These are phyloP conservation scores for Botrytis paeoniae DNA, from an alignment of 2,329 filamentous ascomycete genomes.

Conservation along the genomic window DNA sequence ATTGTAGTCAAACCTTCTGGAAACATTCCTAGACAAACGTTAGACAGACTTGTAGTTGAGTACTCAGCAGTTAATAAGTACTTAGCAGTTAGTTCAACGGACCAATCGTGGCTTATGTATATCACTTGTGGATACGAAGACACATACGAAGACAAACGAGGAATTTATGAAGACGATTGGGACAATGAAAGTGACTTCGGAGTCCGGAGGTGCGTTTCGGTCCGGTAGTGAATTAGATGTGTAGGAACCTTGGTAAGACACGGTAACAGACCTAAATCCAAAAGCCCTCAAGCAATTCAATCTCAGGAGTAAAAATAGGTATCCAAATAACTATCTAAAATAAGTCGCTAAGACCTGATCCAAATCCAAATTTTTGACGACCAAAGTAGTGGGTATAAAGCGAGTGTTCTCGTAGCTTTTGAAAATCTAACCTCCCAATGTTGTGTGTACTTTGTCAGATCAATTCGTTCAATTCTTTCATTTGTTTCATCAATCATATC, in stretches of 20 bases:
- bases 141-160: neutral
- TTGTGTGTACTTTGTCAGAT: neutral
- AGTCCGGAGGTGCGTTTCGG: neutral
- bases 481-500: conserved; percentile 15
- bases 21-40: neutral
- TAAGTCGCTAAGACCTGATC: neutral
- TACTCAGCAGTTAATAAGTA: too few species aligned
- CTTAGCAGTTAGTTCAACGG: neutral
- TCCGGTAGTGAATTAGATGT: neutral
- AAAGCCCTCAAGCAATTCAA: neutral
- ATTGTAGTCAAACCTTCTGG: neutral
- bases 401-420: conserved; percentile 8
- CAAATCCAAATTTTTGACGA: neutral
- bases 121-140: neutral
- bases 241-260: neutral
- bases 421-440: conserved; percentile 9
- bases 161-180: neutral
- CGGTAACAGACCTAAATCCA: neutral
- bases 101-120: neutral
- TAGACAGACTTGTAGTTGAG: neutral
- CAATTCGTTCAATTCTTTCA: neutral
- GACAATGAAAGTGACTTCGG: neutral
- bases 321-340: conserved; percentile 15
- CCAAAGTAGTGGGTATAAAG: conserved; percentile 11
- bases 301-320: neutral